Evolutionary conservation across 1,139 yeast species (phyloP).

Genomic region (Taiozyma sp.): DNA sequence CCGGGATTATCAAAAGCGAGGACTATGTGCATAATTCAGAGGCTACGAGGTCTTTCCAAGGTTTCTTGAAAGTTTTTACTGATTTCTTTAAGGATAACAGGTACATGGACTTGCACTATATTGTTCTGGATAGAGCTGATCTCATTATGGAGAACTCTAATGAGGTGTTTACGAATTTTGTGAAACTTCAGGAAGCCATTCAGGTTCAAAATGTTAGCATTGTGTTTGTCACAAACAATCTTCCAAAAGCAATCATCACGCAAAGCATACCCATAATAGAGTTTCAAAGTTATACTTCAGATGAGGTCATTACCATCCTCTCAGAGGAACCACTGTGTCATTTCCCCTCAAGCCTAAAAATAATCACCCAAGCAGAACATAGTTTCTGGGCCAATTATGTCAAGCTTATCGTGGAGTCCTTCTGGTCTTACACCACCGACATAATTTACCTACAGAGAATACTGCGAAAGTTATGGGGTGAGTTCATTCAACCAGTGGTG

Average conservation of each 20-base stretch:
- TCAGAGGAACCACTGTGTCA: constrained; percentile 27
- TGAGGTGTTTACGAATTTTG: constrained; percentile 42
- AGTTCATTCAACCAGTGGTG: constrained; percentile 39
- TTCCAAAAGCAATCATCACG: constrained; percentile 43
- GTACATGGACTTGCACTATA: constrained; percentile 40
- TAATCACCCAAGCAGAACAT: constrained; percentile 3
- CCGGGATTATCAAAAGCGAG: constrained; percentile 5
- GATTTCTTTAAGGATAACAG: constrained; percentile 31
- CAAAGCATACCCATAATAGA: constrained; percentile 45
- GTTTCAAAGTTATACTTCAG: constrained; percentile 42
- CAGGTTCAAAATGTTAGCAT: constrained; percentile 26
- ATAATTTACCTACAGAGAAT: constrained; percentile 40
- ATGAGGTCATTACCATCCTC: constrained; percentile 37
- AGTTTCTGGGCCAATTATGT: constrained; percentile 47
- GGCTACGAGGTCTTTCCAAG: constrained; percentile 43
- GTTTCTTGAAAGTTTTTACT: constrained; percentile 39
- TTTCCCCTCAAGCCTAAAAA: constrained; percentile 19
- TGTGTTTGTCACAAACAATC: constrained; percentile 32
- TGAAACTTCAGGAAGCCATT: constrained; percentile 40
- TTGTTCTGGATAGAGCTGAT: constrained; percentile 59
- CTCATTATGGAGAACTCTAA: constrained; percentile 45
- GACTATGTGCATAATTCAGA: constrained; percentile 20
- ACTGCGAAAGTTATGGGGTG: constrained; percentile 45
- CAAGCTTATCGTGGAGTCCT: constrained; percentile 47
- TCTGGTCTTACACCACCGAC: constrained; percentile 47